Conservation (phyloP, 352 stramenopile species). For the Pythium apleroticum region DNA sequence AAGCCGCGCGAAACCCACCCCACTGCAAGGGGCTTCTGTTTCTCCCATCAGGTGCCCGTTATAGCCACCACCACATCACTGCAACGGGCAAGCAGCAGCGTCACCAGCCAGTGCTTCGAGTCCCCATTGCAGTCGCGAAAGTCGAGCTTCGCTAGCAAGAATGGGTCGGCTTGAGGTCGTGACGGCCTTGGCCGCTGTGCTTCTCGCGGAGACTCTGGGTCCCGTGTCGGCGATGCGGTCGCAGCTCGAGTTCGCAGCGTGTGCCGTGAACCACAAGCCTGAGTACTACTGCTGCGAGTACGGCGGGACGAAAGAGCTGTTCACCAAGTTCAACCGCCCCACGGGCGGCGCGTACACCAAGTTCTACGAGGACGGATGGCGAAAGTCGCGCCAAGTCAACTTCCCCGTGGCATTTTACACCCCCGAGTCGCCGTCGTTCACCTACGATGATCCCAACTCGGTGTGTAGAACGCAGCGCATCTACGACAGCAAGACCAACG, state of each 20-base stretch:
- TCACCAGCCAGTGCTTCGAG: background rate
- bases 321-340: constrained; percentile 29
- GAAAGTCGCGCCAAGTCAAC: constrained; percentile 28
- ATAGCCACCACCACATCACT: background rate
- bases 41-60: background rate
- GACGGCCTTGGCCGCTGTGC: background rate
- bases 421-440: constrained; percentile 48
- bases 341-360: constrained; percentile 8
- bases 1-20: no score
- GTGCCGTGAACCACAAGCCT: constrained; percentile 30
- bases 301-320: constrained; percentile 26
- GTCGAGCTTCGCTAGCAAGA: background rate
- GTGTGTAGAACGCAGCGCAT: constrained; percentile 46
- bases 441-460: constrained; percentile 42
- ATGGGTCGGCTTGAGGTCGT: background rate
- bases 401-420: constrained; percentile 27
- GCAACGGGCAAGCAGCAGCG: background rate
- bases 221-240: constrained; percentile 1
- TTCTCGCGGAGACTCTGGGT: background rate
- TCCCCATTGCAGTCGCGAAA: background rate
- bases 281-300: constrained; percentile 35
- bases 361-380: constrained; percentile 27
- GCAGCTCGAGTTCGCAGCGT: constrained; percentile 26
- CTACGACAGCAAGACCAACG: constrained; percentile 24
- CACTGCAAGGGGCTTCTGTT: no score